Base-by-base conservation (phyloP, 148 eudicot species). In the Hydrangea macrophylla region DNA sequence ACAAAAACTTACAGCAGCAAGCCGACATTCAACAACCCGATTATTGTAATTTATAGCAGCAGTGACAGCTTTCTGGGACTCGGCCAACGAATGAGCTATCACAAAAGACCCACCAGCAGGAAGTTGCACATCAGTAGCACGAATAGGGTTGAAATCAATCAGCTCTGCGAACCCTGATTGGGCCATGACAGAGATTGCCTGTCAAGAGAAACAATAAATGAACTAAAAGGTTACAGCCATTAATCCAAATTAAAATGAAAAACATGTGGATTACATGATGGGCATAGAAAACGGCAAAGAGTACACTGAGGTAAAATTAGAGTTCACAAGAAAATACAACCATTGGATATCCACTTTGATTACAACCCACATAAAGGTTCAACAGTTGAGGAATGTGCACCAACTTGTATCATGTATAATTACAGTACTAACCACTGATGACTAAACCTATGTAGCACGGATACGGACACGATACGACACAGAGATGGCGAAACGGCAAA, bases 151-250 rank as follows among this genome's bases (percentile, higher is more conserved):
- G 75, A 94, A 94, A 79, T 94, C 97, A 62, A 94, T 91, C 64
- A 91, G 76, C 79, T 90, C 90, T 23, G 97, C 99, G 61, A 89
- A 87, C 64, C 99, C 97, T 37, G 73, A 68, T 81, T 87, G 75
- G 62, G 99, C 97, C 99, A 94, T 94, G 60, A 94, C 79, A 54
- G 99, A 91, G 31, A 94, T 94, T 56, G 99, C 97, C 98, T 93
- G 80, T 54, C 39, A 39, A 35, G 11, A 44, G 65, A 62, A 73
- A 64, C 54, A 30, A 58, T 2, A 75, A 2, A 50, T 60, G 35
- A 64, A 32, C 45, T 12, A 3, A 56, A 25, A 68, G 51, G 58
- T 51, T 12, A 28, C 12, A 17, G 45, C 18, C 68, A 69, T 17
- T 48, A 18, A 62, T 30, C 24, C 8, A 30, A 58, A 15, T 40